phyloP scores from a whole-genome alignment of 1,284 basidiomycete species.

The Pholiota adiposa region DNA sequence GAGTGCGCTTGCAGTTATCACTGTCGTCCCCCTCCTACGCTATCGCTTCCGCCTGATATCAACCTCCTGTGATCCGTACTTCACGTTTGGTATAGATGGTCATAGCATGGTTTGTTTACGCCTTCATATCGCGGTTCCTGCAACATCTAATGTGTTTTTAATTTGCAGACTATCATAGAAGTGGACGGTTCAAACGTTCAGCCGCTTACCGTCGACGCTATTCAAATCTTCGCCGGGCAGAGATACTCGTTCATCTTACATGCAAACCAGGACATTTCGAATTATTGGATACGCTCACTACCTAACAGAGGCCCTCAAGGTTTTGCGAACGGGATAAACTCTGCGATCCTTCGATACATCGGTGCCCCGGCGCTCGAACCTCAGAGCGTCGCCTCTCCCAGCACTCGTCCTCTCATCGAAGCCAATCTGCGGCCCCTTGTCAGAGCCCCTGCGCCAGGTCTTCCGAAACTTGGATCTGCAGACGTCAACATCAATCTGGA shows the following conservation, averaged over 20 bases:
- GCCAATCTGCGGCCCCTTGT: slow-evolving; percentile 41
- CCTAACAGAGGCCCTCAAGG: slow-evolving; percentile 25
- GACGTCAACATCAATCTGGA: slow-evolving; percentile 30
- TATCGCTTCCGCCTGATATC: background rate
- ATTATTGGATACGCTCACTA: slow-evolving; percentile 26
- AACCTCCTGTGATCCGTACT: background rate
- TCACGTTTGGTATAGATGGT: background rate
- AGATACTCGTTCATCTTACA: slow-evolving; percentile 25
- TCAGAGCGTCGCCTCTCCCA: slow-evolving; percentile 34
- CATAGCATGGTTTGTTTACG: background rate
- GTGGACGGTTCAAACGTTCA: slow-evolving; percentile 49
- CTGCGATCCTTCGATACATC: slow-evolving; percentile 57
- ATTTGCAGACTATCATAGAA: slow-evolving; percentile 49
- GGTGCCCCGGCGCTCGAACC: slow-evolving; percentile 51
- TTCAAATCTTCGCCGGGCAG: slow-evolving; percentile 36
- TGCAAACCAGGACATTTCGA: slow-evolving; percentile 17
- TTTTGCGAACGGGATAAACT: slow-evolving; percentile 43
- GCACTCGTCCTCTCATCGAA: slow-evolving; percentile 37
- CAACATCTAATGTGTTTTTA: background rate
- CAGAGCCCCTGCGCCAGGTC: slow-evolving; percentile 42
- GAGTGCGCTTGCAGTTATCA: background rate
- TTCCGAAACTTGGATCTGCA: slow-evolving; percentile 36
- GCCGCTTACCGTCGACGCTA: slow-evolving; percentile 44
- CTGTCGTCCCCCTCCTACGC: background rate
- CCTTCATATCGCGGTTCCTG: too few relatives aligned